These are phyloP conservation scores for Protomyces inouyei DNA, from an alignment of 1,139 yeast genomes.

Conservation along the genomic window DNA sequence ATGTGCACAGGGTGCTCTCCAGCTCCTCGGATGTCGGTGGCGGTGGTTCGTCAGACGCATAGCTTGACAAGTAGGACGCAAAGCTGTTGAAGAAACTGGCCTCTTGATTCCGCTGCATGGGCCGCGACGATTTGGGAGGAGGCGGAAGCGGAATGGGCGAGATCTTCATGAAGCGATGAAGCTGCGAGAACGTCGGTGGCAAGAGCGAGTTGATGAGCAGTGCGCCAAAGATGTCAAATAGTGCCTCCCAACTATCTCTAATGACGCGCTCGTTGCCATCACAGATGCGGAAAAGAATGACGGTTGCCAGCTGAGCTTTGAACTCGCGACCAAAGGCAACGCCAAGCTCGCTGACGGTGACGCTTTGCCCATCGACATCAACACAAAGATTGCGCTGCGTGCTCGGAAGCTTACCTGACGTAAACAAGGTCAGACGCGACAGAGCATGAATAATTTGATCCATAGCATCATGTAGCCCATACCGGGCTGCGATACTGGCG, in stretches of 20 bases:
- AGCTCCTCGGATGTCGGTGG: slow-evolving; percentile 93
- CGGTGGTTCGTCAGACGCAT: slow-evolving; percentile 67
- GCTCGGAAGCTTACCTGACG: slow-evolving; percentile 41
- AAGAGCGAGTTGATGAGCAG: slow-evolving; percentile 70
- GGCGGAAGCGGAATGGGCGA: slow-evolving; percentile 53
- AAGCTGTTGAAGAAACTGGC: slow-evolving; percentile 78
- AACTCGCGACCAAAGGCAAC: slow-evolving; percentile 84
- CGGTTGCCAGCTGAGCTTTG: slow-evolving; percentile 84
- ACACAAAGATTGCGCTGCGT: slow-evolving; percentile 39
- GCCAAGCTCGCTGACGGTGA: slow-evolving; percentile 73
- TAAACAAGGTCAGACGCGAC: slow-evolving; percentile 48
- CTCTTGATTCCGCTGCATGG: slow-evolving; percentile 42
- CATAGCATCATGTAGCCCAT: slow-evolving; percentile 52
- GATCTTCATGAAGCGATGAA: slow-evolving; percentile 54
- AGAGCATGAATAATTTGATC: slow-evolving; percentile 63
- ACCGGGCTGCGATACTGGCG: slow-evolving; percentile 66
- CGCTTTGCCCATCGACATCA: slow-evolving; percentile 48
- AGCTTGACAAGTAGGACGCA: slow-evolving; percentile 85
- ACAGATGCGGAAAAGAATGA: slow-evolving; percentile 73
- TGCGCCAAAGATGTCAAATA: slow-evolving; percentile 54
- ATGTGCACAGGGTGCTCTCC: slow-evolving; percentile 73
- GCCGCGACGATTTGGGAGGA: slow-evolving; percentile 31
- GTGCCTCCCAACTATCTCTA: slow-evolving; percentile 54
- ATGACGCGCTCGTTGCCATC: slow-evolving; percentile 52
- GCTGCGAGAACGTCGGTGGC: slow-evolving; percentile 61